A percentile compares a stretch with the other conserved stretches of the same genome.
phyloP scores from a whole-genome alignment of 2,329 filamentous ascomycete species.

The Scopulariopsis brevicaulis region DNA sequence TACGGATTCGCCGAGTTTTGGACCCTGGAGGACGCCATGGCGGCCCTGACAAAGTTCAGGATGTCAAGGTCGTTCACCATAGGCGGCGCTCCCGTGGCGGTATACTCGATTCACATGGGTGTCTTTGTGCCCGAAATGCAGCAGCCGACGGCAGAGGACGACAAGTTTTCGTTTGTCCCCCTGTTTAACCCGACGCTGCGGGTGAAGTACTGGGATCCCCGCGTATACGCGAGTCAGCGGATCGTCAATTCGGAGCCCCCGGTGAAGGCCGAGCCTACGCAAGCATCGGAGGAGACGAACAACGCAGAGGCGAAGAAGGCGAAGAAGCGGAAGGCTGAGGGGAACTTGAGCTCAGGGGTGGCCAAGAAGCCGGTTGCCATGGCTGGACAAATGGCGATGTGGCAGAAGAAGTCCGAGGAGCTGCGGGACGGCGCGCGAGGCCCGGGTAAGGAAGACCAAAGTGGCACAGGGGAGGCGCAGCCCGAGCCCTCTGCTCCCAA shows the following conservation, averaged over 20 bases:
- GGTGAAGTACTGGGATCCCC: conserved; percentile 67
- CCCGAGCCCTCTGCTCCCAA: neutral
- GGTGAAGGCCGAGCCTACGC: conserved; percentile 9
- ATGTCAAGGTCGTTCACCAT: conserved; percentile 69
- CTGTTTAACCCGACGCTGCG: conserved; percentile 56
- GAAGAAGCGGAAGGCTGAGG: conserved; percentile 45
- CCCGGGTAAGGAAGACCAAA: neutral
- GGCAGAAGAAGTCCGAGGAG: conserved; percentile 31
- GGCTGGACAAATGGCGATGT: conserved; percentile 30
- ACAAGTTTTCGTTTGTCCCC: conserved; percentile 57
- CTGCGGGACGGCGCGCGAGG: conserved; percentile 13
- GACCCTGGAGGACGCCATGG: conserved; percentile 63
- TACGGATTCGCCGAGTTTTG: conserved; percentile 82
- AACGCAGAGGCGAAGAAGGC: conserved; percentile 18
- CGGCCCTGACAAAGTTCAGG: conserved; percentile 60
- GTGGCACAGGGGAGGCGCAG: neutral
- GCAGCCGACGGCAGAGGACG: conserved; percentile 38
- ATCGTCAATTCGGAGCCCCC: conserved; percentile 42
- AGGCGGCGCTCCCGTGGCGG: conserved; percentile 56
- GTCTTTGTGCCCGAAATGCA: conserved; percentile 69
- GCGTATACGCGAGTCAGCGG: conserved; percentile 58
- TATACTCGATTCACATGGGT: conserved; percentile 72
- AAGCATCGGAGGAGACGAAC: conserved; percentile 21
- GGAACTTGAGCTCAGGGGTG: conserved; percentile 13
- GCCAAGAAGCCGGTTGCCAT: conserved; percentile 26